Percentiles rank a stretch among this genome's conserved stretches.
These are phyloP conservation scores for Aspergillus sp. DNA, from an alignment of 2,329 filamentous ascomycete species.

Conservation along the genomic window DNA sequence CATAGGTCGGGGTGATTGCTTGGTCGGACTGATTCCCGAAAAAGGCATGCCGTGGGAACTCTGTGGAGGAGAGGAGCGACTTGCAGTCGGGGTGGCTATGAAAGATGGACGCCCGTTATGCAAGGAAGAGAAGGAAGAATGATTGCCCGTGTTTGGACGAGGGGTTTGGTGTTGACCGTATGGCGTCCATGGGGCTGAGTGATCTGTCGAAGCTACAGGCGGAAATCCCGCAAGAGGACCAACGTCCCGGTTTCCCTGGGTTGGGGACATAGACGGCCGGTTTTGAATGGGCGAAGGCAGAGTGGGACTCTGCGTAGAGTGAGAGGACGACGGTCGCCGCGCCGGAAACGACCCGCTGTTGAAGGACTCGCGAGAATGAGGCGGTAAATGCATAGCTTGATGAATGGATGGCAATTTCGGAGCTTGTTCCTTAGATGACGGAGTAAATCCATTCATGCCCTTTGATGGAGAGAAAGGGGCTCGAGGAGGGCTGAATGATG, in stretches of 20 bases:
- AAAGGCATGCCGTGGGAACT: constrained; percentile 40
- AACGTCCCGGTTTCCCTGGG: constrained; percentile 52
- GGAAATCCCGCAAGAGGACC: constrained; percentile 49
- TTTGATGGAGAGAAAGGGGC: constrained; percentile 38
- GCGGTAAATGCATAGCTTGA: constrained; percentile 34
- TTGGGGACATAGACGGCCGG: constrained; percentile 50
- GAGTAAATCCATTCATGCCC: constrained; percentile 30
- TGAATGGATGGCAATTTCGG: constrained; percentile 31
- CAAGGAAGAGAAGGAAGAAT: constrained; percentile 31
- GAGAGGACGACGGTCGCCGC: constrained; percentile 45
- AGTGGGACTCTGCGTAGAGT: constrained; percentile 37
- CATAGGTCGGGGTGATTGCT: constrained; percentile 45
- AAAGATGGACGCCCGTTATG: constrained; percentile 36
- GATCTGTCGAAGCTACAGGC: constrained; percentile 32
- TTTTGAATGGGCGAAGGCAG: constrained; percentile 47
- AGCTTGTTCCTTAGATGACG: constrained; percentile 25
- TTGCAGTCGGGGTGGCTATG: constrained; percentile 34
- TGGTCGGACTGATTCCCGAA: constrained; percentile 50
- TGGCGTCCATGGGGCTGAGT: constrained; percentile 34
- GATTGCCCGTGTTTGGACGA: constrained; percentile 31
- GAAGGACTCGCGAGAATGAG: constrained; percentile 22
- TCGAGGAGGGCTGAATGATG: constrained; percentile 30
- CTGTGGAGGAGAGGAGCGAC: constrained; percentile 39
- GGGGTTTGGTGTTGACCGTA: constrained; percentile 33
- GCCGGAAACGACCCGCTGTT: constrained; percentile 33